A percentile compares a stretch with the other conserved stretches of the same genome.
These are phyloP conservation scores for Sistotremastrum niveocremeum DNA, from an alignment of 768 basidiomycete genomes.

Conservation along the genomic window DNA sequence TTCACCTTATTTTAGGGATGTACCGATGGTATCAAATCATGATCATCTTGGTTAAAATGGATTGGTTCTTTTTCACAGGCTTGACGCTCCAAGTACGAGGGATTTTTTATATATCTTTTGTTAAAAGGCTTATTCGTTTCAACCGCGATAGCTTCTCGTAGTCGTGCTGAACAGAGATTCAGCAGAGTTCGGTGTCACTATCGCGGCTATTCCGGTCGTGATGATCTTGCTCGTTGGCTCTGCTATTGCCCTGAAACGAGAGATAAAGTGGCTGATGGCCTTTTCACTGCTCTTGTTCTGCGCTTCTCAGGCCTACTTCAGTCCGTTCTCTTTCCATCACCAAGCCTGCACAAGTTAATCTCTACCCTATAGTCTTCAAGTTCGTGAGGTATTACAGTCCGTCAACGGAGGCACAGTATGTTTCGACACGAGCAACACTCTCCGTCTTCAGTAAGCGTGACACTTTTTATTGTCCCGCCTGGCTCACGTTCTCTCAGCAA, in stretches of 20 bases:
- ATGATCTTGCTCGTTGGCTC: slow-evolving; percentile 51
- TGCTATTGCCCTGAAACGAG: slow-evolving; percentile 60
- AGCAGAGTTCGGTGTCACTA: slow-evolving; percentile 70
- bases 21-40: slow-evolving; percentile 81
- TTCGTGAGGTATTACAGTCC: slow-evolving; percentile 74
- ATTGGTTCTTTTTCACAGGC: slow-evolving; percentile 80
- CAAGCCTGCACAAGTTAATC: not conserved
- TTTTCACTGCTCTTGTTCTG: slow-evolving; percentile 64
- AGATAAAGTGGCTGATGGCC: slow-evolving; percentile 74
- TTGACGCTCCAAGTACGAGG: slow-evolving; percentile 68
- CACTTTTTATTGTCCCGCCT: not conserved
- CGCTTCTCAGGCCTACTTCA: slow-evolving; percentile 65
- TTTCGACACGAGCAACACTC: slow-evolving; percentile 64
- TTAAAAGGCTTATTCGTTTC: not conserved
- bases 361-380: slow-evolving; percentile 44
- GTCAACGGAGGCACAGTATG: slow-evolving; percentile 36
- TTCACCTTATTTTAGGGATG: slow-evolving; percentile 43
- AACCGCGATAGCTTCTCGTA: slow-evolving; percentile 53
- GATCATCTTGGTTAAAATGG: slow-evolving; percentile 80
- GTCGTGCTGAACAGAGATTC: slow-evolving; percentile 50
- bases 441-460: slow-evolving; percentile 60
- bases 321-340: slow-evolving; percentile 17
- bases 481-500: slow-evolving; percentile 30
- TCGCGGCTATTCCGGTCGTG: slow-evolving; percentile 73
- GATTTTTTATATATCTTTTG: not conserved